Evolutionary conservation across 345 rosid species (phyloP).

Genomic region (Gossypium arboreum): DNA sequence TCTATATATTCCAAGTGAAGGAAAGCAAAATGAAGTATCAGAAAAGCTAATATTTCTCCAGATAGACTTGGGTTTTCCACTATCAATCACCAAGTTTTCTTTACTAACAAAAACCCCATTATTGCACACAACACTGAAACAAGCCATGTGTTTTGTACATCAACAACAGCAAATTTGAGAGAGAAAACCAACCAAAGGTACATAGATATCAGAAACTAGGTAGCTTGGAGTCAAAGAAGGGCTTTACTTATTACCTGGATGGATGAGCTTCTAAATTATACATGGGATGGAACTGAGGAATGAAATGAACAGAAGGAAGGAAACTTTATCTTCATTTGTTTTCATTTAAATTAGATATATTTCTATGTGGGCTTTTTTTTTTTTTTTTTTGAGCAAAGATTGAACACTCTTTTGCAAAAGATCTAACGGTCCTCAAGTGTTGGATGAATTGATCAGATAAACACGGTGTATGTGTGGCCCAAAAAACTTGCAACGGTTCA

Average conservation of each 20-base stretch:
- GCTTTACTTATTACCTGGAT: background rate
- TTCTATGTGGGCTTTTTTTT: background rate
- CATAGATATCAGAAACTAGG: background rate
- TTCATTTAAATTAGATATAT: background rate
- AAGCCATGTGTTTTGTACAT: slow-evolving; percentile 44
- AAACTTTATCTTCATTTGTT: background rate
- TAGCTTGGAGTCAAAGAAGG: background rate
- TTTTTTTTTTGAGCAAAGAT: background rate
- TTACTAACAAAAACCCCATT: slow-evolving; percentile 37
- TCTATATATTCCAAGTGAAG: slow-evolving; percentile 22
- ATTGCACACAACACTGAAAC: slow-evolving; percentile 49
- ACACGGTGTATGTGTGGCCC: background rate
- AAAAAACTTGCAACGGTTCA: background rate
- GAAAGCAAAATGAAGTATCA: slow-evolving; percentile 21
- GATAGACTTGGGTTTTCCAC: slow-evolving; percentile 27
- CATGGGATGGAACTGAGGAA: background rate
- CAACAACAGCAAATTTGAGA: background rate
- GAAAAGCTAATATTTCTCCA: slow-evolving; percentile 25
- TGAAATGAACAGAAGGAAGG: background rate
- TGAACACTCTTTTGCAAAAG: background rate
- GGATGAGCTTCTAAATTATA: background rate
- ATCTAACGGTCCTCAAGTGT: background rate
- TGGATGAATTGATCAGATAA: background rate
- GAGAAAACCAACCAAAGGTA: background rate
- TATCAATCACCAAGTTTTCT: slow-evolving; percentile 22